Percentiles rank a stretch among this genome's conserved stretches.
phyloP scores from a whole-genome alignment of 352 stramenopile genomes.

The Phytophthora cryptogea region DNA sequence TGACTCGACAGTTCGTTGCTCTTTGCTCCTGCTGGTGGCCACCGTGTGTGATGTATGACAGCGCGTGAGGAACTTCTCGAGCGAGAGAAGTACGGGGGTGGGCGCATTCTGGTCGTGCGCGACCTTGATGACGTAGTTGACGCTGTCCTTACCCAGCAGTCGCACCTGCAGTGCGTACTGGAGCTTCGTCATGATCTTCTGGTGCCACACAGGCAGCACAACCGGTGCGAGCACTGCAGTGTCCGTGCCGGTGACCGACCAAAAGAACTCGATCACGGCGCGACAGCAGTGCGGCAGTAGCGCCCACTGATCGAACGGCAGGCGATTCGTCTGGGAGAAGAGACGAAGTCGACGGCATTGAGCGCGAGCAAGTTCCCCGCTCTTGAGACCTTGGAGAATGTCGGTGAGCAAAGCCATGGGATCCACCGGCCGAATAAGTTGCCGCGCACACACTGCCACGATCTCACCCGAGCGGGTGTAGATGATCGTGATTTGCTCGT shows the following conservation, averaged over 20 bases:
- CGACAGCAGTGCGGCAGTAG: conserved; percentile 36
- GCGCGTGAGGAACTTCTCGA: conserved; percentile 58
- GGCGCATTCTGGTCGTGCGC: conserved; percentile 48
- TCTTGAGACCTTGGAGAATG: conserved; percentile 38
- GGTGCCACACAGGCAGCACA: conserved; percentile 47
- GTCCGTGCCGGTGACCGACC: conserved; percentile 5
- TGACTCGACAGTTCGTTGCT: background rate
- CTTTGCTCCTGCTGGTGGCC: conserved; percentile 1
- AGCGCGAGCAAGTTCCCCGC: conserved; percentile 27
- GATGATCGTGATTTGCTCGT: conserved; percentile 59
- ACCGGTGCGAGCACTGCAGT: background rate
- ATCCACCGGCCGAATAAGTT: conserved; percentile 54
- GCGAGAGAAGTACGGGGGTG: conserved; percentile 28
- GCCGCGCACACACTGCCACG: conserved; percentile 53
- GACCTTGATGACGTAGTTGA: conserved; percentile 49
- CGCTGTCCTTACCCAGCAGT: conserved; percentile 58
- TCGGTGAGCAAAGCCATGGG: conserved; percentile 36
- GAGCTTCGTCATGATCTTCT: conserved; percentile 45
- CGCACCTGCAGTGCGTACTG: conserved; percentile 56
- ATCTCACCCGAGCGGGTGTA: conserved; percentile 50
- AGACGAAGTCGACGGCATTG: conserved; percentile 58
- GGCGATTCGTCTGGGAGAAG: conserved; percentile 53
- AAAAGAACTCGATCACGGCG: conserved; percentile 54
- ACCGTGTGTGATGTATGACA: conserved; percentile 13
- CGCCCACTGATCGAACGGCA: conserved; percentile 55